Percentiles rank a stretch among this genome's conserved stretches.
These are phyloP conservation scores for Ailanthus altissimus DNA, from an alignment of 345 rosid species.

Conservation along the genomic window DNA sequence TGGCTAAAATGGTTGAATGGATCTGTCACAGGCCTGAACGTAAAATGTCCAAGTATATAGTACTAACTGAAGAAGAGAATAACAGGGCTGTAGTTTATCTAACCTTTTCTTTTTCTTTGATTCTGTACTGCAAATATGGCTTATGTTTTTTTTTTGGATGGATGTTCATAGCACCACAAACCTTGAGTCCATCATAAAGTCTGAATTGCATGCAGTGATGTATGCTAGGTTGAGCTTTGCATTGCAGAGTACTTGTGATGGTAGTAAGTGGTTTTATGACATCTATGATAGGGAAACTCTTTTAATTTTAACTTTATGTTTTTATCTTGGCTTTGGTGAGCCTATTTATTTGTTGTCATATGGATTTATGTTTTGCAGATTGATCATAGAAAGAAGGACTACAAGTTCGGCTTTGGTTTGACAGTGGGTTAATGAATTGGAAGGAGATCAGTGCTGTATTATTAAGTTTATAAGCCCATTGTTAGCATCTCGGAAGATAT, in stretches of 20 bases:
- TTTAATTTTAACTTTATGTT: not conserved
- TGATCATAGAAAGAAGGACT: conserved; percentile 92
- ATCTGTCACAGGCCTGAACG: not conserved
- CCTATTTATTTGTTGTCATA: not conserved
- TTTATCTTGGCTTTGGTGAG: not conserved
- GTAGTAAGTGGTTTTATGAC: not conserved
- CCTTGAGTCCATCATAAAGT: not conserved
- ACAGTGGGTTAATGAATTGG: conserved; percentile 60
- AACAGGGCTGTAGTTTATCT: not conserved
- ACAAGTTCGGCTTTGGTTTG: conserved; percentile 92
- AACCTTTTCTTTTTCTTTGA: not conserved
- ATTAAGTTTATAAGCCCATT: not conserved
- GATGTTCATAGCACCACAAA: not conserved
- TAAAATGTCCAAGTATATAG: not conserved
- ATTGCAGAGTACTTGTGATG: not conserved
- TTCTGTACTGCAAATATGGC: not conserved
- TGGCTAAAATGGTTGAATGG: not conserved
- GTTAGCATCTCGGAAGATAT: conserved; percentile 7
- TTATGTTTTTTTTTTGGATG: not conserved
- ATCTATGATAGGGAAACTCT: not conserved
- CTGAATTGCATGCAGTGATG: not conserved
- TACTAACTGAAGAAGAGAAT: not conserved
- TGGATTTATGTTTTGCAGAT: conserved; percentile 48
- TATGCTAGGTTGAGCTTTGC: not conserved
- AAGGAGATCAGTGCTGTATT: not conserved